phyloP scores from a whole-genome alignment of 352 stramenopile species.

The Discostella stelligera region DNA sequence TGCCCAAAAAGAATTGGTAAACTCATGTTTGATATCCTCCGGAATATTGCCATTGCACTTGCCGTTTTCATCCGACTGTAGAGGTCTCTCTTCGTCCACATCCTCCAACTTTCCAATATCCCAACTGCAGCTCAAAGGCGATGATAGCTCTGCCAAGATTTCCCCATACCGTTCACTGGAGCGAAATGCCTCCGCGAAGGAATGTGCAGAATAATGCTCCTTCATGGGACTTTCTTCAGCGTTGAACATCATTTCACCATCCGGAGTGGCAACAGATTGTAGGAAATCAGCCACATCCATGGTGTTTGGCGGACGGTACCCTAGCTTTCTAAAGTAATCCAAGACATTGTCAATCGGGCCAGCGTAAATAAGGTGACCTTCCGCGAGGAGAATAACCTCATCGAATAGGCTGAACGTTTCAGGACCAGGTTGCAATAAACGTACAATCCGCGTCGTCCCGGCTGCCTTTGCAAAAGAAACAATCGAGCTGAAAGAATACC shows the following conservation, averaged over 20 bases:
- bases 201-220: constrained; percentile 39
- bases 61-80: neutral
- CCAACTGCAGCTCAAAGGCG: constrained; percentile 23
- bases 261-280: constrained; percentile 77
- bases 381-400: constrained; percentile 90
- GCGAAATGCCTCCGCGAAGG: constrained; percentile 48
- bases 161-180: constrained; percentile 27
- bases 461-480: constrained; percentile 52
- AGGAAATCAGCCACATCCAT: constrained; percentile 90
- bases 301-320: constrained; percentile 55
- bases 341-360: constrained; percentile 81
- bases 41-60: constrained; percentile 18
- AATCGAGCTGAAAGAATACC: constrained; percentile 33
- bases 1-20: constrained; percentile 43
- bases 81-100: constrained; percentile 38
- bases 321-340: constrained; percentile 71
- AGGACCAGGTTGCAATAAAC: constrained; percentile 83
- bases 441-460: constrained; percentile 56
- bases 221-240: constrained; percentile 25
- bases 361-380: constrained; percentile 91
- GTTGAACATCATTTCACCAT: constrained; percentile 58
- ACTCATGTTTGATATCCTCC: constrained; percentile 40
- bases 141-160: constrained; percentile 36
- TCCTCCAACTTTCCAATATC: constrained; percentile 13
- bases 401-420: constrained; percentile 94